Evolutionary conservation across 306 rosid genomes (phyloP), one percentile per base, ranked within the genome.

Genomic region (Amphicarpaea edgeworthii): DNA sequence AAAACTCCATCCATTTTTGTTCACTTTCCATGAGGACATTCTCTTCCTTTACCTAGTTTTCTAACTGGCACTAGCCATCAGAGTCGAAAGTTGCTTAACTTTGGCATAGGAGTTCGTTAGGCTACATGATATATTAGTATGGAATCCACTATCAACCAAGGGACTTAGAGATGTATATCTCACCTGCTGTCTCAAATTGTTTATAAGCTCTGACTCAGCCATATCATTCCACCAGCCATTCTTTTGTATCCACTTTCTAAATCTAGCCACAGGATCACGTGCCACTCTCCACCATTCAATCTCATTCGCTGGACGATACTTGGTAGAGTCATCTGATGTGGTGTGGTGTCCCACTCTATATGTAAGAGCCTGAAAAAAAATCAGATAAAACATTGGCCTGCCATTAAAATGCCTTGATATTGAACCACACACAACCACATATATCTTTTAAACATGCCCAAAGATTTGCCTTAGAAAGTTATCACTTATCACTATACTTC

Each of bases 281-380:
- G 84, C 72, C 55, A 34, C 34, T 79, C 85, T 92, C 97, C 97
- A 95, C 87, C 90, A 82, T 74, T 95, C 91, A 46, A 95, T 92
- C 85, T 95, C 98, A 64, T 78, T 71, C 12, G 74, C 81, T 0
- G 91, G 80, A 41, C 99, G 97, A 72, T 95, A 95, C 88, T 87
- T 95, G 79, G 97, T 92, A 1, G 99, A 95, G 77, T 95, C 99
- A 76, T 95, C 99, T 7, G 99, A 95, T n/a, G 97, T 95, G 20
- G 93, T 85, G 73, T 95, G 97, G 78, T 95, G 99, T 70, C 99
- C 99, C 38, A 83, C 97, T 88, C 99, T 87, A 76, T 95, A 95
- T 5, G 97, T 92, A 45, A 95, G 79, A 43, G 97, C 96, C 99
- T 95, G 77, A 16, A 59, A 70, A 87, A 40, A 23, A 74, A 53